Conservation (phyloP, 1,139 yeast genomes). For the Magnusiomyces tetraspermus region DNA sequence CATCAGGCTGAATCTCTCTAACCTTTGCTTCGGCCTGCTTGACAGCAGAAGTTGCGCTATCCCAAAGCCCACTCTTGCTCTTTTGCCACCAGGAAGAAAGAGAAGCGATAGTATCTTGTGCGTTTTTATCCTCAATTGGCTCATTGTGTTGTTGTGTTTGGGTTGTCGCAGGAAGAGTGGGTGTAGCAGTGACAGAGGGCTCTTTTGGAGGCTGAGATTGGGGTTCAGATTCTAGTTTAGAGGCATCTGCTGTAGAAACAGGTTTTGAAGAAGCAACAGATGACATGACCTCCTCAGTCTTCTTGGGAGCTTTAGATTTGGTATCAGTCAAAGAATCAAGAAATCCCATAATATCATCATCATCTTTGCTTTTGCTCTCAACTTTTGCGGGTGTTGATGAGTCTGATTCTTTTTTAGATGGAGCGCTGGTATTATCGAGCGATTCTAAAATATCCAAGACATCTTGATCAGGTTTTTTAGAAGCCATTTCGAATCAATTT, state of each 20-base stretch:
- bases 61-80: conserved; percentile 35
- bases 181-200: conserved; percentile 15
- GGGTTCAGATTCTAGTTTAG: conserved; percentile 16
- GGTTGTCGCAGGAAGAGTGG: no score
- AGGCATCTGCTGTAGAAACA: conserved; percentile 14
- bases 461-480: conserved; percentile 42
- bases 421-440: conserved; percentile 51
- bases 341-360: conserved; percentile 73
- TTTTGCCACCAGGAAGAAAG: conserved; percentile 61
- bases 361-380: conserved; percentile 30
- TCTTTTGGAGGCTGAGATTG: conserved; percentile 9
- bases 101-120: conserved; percentile 58
- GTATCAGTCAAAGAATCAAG: conserved; percentile 56
- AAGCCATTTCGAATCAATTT: neutral
- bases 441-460: conserved; percentile 86
- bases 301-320: conserved; percentile 6
- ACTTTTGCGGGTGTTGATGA: conserved; percentile 18
- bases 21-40: conserved; percentile 40
- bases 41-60: conserved; percentile 66
- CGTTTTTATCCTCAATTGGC: conserved; percentile 21
- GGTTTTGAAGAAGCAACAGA: neutral
- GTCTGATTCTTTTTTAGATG: conserved; percentile 27
- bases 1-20: conserved; percentile 31
- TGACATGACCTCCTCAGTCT: neutral
- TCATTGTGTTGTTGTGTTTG: conserved; percentile 13